Evolutionary conservation across 1,284 basidiomycete genomes (phyloP), one percentile per base, ranked within the genome.

Genomic region (Ceratobasidium sp.): DNA sequence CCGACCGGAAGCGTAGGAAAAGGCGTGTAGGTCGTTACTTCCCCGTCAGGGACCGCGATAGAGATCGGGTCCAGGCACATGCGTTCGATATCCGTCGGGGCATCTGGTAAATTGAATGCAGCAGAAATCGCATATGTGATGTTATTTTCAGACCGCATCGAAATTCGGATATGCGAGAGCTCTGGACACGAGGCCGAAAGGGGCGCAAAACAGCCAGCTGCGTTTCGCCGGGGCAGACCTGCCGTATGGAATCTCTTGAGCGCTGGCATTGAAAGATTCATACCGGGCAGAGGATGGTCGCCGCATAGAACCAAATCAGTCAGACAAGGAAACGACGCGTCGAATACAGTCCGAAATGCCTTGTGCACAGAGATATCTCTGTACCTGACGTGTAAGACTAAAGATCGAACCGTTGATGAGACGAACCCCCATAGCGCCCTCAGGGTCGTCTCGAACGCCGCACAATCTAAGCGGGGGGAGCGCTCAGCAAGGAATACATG

Each of bases 191-290:
- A 30, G 3, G 10, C 36, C 16, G 65, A 18, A 18, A 69, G 52
- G 14, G 65, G 65, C 8, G 65, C 39, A 46, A 69, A 69, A 57
- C 65, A 69, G 14, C 65, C 46, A 18, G 65, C 65, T 30, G 65
- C 39, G 46, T 69, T 69, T n/a, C 52, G 52, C 30, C 28, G 39
- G 21, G 52, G 23, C 14, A 69, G 21, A 3, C 65, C 65, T 10
- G 65, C 65, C 14, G 52, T 45, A 57, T 69, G 65, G 28, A 69
- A 69, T 3, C 53, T 34, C 53, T 45, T 55, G 16, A 69, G 26
- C 2, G 41, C 34, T 8, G 65, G 65, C 36, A 55, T 45, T n/a
- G 65, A 8, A 23, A 58, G 53, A 9, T 52, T 57, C 32, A 41
- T 36, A 36, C 28, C 9, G 21, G 65, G 65, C 10, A 58, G 43